A percentile compares a stretch with the other conserved stretches of the same genome.
Evolutionary conservation across 371 early-diverging fungal species (phyloP).

Genomic region (Lichtheimia hyalospora): DNA sequence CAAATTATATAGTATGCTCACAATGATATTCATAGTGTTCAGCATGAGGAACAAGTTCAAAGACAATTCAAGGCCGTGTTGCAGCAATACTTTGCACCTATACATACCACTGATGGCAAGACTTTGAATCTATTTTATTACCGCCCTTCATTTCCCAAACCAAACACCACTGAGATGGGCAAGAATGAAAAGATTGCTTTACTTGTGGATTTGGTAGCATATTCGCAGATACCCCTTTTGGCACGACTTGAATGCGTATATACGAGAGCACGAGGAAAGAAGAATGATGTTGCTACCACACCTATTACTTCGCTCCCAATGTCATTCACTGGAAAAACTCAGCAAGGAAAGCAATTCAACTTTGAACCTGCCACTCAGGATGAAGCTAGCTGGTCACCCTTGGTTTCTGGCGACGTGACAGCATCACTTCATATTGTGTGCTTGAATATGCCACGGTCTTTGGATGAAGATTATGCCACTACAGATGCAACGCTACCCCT

Average conservation of each 20-base stretch:
- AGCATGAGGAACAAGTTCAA: constrained; percentile 20
- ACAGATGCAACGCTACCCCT: constrained; percentile 8
- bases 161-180: constrained; percentile 1
- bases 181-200: constrained; percentile 35
- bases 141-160: constrained; percentile 46
- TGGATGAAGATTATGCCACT: constrained; percentile 25
- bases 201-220: constrained; percentile 48
- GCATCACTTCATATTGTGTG: constrained; percentile 64
- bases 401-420: constrained; percentile 54
- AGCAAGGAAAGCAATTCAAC: constrained; percentile 37
- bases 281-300: constrained; percentile 31
- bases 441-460: constrained; percentile 53
- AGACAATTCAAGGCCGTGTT: constrained; percentile 57
- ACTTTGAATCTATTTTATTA: constrained; percentile 61
- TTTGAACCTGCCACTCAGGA: constrained; percentile 47
- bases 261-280: constrained; percentile 30
- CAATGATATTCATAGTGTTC: no score
- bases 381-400: constrained; percentile 40
- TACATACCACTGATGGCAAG: constrained; percentile 38
- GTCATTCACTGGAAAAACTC: constrained; percentile 33
- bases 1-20: constrained; percentile 2
- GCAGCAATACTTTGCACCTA: constrained; percentile 61
- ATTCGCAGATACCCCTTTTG: constrained; percentile 56
- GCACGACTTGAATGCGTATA: constrained; percentile 64
- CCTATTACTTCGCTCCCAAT: constrained; percentile 62